Evolutionary conservation across 2,329 filamentous ascomycete genomes (phyloP).

Genomic region (Curvularia spicifera): DNA sequence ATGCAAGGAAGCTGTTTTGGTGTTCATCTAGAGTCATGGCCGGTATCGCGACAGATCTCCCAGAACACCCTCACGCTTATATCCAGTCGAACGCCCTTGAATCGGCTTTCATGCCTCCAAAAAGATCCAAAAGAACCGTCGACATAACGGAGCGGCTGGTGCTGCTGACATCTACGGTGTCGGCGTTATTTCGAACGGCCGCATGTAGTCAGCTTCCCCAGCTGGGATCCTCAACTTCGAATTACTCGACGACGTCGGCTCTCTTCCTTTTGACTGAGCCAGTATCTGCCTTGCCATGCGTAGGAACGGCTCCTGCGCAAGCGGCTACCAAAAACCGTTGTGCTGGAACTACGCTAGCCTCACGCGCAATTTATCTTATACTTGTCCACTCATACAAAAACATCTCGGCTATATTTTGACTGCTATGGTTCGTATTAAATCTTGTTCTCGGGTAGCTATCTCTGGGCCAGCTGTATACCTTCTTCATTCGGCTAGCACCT

Average conservation of each 20-base stretch:
- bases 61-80: neutral
- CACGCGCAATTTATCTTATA: neutral
- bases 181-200: neutral
- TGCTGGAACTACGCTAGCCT: conserved; percentile 3
- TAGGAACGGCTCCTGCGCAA: neutral
- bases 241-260: neutral
- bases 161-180: neutral
- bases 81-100: too few species aligned
- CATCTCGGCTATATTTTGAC: neutral
- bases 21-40: conserved; percentile 21
- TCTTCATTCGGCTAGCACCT: conserved; percentile 8
- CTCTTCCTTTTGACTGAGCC: neutral
- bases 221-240: neutral
- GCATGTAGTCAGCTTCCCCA: conserved; percentile 1
- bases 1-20: conserved; percentile 16
- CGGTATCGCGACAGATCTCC: conserved; percentile 26
- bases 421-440: neutral
- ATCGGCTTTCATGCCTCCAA: too few species aligned
- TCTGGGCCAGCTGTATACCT: neutral
- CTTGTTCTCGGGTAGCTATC: conserved; percentile 2
- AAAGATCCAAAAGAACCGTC: too few species aligned
- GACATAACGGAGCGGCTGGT: too few species aligned
- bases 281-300: neutral
- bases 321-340: conserved; percentile 3
- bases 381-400: neutral